Percentiles rank a stretch among this genome's conserved stretches.
phyloP scores from a whole-genome alignment of 202 grass and related monocot genomes.

The Hordeum pubiflorum region DNA sequence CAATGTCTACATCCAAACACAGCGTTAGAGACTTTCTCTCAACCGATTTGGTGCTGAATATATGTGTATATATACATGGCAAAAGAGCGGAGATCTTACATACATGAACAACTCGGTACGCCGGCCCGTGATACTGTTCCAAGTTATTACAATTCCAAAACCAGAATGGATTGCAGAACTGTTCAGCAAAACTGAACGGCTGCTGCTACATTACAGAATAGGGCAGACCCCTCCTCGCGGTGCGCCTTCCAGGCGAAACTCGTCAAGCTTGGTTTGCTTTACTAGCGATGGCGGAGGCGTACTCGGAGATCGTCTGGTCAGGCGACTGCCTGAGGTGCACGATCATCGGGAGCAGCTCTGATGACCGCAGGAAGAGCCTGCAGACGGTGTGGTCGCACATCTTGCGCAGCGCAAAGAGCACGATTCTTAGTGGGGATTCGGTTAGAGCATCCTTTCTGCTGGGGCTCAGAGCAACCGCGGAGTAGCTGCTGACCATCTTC shows the following conservation, averaged over 20 bases:
- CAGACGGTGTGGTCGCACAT: constrained; percentile 79
- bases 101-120: background rate
- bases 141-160: background rate
- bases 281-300: constrained; percentile 49
- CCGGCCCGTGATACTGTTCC: background rate
- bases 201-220: background rate
- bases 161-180: background rate
- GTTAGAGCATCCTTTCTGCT: constrained; percentile 58
- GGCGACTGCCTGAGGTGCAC: constrained; percentile 67
- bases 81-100: background rate
- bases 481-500: constrained; percentile 68
- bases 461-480: constrained; percentile 60
- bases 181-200: constrained; percentile 11
- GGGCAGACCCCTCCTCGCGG: background rate
- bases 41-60: background rate
- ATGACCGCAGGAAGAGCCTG: constrained; percentile 62
- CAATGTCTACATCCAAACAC: too few species aligned
- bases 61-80: background rate
- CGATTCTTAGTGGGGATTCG: constrained; percentile 77
- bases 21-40: background rate
- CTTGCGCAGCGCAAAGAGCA: constrained; percentile 81
- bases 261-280: constrained; percentile 44
- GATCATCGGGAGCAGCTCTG: constrained; percentile 58
- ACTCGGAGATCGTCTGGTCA: constrained; percentile 51
- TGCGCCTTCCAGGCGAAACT: background rate